phyloP scores from a whole-genome alignment of 192 early-diverging fungal species.

The Gamsiella multidivaricata region DNA sequence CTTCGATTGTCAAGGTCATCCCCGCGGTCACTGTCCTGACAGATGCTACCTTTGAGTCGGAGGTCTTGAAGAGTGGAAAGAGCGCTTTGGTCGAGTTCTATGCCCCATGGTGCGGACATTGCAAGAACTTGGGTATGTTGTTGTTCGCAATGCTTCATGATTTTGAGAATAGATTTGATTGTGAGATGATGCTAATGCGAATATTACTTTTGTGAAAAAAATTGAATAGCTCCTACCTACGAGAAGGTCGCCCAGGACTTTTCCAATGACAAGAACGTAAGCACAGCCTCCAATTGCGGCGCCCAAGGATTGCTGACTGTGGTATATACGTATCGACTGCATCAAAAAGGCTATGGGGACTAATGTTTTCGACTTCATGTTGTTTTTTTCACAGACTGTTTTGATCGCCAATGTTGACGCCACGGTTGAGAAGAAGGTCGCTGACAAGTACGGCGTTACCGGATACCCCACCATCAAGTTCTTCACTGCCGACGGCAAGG shows the following conservation, averaged over 20 bases:
- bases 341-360: not conserved
- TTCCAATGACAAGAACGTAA: constrained; percentile 81
- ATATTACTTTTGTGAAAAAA: no score
- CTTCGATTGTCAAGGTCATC: constrained; percentile 77
- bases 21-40: constrained; percentile 78
- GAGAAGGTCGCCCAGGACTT: constrained; percentile 91
- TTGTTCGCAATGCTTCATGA: not conserved
- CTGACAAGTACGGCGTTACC: constrained; percentile 73
- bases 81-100: constrained; percentile 93
- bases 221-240: constrained; percentile 88
- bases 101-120: constrained; percentile 96
- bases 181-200: no score
- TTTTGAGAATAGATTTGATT: no score
- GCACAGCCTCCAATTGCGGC: no score
- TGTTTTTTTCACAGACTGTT: constrained; percentile 49
- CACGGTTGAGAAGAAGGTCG: constrained; percentile 73
- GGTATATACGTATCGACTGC: not conserved
- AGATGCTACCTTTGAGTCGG: constrained; percentile 78
- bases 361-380: not conserved
- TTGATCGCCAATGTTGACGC: constrained; percentile 95
- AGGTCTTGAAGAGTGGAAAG: constrained; percentile 76
- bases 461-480: constrained; percentile 96
- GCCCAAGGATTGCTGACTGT: not conserved
- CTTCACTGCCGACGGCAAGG: constrained; percentile 72
- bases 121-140: constrained; percentile 64